Percentiles rank a stretch among this genome's conserved stretches.
Conservation (phyloP, 179 eudicot genomes). For the Heliamphora pulchella region DNA sequence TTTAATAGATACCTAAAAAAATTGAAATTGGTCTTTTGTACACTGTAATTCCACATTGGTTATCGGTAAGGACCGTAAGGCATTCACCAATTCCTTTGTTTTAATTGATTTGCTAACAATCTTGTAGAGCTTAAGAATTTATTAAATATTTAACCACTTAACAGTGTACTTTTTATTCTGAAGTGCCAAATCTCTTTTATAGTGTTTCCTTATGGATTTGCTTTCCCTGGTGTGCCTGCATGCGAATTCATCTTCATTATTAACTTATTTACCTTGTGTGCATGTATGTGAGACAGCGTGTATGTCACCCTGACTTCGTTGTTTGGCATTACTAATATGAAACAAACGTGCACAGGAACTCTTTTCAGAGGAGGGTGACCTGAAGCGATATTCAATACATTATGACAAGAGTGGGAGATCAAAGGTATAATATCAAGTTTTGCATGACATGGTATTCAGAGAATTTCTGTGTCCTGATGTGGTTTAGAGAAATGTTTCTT, state of each 20-base stretch:
- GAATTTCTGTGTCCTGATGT: slow-evolving; percentile 13
- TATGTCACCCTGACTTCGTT: not conserved
- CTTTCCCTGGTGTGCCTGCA: not conserved
- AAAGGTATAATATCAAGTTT: slow-evolving; percentile 45
- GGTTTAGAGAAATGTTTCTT: slow-evolving; percentile 10
- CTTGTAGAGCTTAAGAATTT: not conserved
- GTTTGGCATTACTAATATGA: not conserved
- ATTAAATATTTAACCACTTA: not conserved
- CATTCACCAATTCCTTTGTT: not conserved
- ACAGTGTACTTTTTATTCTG: not conserved
- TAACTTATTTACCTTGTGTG: not conserved
- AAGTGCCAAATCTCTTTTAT: not conserved
- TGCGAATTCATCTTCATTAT: not conserved
- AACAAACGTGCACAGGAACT: slow-evolving; percentile 13
- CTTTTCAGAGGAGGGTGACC: slow-evolving; percentile 74
- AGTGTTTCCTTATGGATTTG: not conserved
- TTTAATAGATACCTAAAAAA: too few species aligned
- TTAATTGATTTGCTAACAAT: too few species aligned
- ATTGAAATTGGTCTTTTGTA: too few species aligned
- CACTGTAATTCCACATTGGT: too few species aligned
- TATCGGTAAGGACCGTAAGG: too few species aligned
- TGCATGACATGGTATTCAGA: not conserved
- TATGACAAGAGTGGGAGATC: slow-evolving; percentile 82
- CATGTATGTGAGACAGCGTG: not conserved
- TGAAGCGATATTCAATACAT: slow-evolving; percentile 56